phyloP scores from a whole-genome alignment of 768 basidiomycete species.

The Tricholoma furcatifolium region DNA sequence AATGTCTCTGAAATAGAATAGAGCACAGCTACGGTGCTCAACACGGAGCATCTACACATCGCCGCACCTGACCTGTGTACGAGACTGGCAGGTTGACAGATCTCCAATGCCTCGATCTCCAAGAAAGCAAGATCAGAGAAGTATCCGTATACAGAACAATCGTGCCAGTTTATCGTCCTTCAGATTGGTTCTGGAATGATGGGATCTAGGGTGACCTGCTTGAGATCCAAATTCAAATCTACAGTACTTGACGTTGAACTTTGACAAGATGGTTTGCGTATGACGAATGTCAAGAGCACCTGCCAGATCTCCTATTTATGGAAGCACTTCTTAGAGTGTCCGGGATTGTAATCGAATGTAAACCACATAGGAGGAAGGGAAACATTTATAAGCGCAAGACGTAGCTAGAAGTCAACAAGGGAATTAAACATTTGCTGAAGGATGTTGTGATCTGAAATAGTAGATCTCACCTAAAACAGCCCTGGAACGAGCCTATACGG shows the following conservation, averaged over 20 bases:
- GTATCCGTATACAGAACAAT: too few relatives aligned
- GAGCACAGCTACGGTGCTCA: background rate
- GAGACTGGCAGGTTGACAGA: background rate
- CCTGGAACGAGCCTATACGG: conserved; percentile 32
- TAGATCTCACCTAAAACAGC: conserved; percentile 23
- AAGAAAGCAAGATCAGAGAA: too few relatives aligned
- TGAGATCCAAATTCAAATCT: background rate
- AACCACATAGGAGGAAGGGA: background rate
- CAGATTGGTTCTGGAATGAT: background rate
- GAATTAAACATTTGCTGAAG: background rate
- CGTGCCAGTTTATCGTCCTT: background rate
- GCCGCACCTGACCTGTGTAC: background rate
- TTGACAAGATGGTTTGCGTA: background rate
- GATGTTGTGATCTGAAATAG: background rate
- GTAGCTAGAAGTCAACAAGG: background rate
- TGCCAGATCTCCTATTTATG: background rate
- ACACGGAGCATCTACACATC: background rate
- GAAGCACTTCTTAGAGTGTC: background rate
- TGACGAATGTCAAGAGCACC: background rate
- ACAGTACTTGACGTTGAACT: background rate
- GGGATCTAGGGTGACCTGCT: background rate
- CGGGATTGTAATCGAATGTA: too few relatives aligned
- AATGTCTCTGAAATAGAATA: background rate
- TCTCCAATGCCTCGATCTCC: background rate
- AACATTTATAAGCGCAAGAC: background rate